A percentile compares a stretch with the other conserved stretches of the same genome.
Evolutionary conservation across 768 basidiomycete species (phyloP).

Genomic region (Podaxis carcinomalis): DNA sequence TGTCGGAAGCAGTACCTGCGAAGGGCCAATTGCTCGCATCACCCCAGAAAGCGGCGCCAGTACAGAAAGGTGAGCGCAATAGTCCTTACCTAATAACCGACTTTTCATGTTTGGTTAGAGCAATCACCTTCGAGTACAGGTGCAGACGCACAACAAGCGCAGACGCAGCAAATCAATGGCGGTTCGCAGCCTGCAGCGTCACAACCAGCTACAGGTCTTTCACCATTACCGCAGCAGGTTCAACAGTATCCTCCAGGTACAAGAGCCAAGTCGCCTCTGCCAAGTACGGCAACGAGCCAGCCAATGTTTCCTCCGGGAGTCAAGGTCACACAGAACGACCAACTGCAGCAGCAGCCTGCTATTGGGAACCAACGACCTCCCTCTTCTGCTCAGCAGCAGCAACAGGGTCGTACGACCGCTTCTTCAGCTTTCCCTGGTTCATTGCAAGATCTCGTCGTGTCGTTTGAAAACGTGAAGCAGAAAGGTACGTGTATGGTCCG

Average conservation of each 20-base stretch:
- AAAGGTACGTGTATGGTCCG: conserved; percentile 55
- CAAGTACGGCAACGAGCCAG: conserved; percentile 44
- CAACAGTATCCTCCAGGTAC: conserved; percentile 24
- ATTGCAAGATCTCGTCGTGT: conserved; percentile 87
- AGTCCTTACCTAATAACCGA: conserved; percentile 14
- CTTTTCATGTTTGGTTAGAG: conserved; percentile 27
- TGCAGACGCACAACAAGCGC: not conserved
- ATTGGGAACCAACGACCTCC: conserved; percentile 48
- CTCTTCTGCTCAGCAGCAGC: conserved; percentile 43
- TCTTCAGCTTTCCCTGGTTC: conserved; percentile 71
- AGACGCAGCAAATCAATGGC: conserved; percentile 3
- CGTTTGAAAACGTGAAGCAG: conserved; percentile 95
- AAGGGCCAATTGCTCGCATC: conserved; percentile 53
- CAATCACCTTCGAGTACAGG: not conserved
- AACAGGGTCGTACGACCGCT: conserved; percentile 15
- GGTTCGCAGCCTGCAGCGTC: conserved; percentile 22
- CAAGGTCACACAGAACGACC: conserved; percentile 48
- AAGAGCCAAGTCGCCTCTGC: conserved; percentile 27
- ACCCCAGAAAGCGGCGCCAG: conserved; percentile 40
- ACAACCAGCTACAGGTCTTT: conserved; percentile 30
- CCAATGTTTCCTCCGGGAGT: conserved; percentile 71
- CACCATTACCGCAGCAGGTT: conserved; percentile 41
- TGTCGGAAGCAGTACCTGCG: conserved; percentile 59
- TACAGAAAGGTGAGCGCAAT: conserved; percentile 43
- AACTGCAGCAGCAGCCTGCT: conserved; percentile 22